These are phyloP conservation scores for Phytophthora hibernalis DNA, from an alignment of 352 stramenopile genomes.

Conservation along the genomic window DNA sequence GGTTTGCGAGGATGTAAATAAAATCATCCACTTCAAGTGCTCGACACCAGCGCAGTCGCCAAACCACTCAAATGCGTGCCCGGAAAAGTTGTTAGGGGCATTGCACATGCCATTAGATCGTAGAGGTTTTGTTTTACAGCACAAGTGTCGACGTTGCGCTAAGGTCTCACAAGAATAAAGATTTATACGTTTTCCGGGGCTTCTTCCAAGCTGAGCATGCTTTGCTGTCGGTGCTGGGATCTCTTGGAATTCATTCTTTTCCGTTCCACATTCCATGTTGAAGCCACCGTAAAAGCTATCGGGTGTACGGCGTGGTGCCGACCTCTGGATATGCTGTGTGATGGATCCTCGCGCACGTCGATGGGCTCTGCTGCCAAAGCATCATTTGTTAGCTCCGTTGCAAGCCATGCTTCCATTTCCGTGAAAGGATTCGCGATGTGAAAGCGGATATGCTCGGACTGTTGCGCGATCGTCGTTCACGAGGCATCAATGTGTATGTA, in stretches of 20 bases:
- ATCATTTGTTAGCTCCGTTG: neutral
- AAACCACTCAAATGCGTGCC: too few species aligned
- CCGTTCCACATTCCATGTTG: neutral
- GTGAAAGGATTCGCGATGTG: conserved; percentile 23
- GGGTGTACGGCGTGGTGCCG: neutral
- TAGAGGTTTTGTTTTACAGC: too few species aligned
- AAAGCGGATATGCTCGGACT: conserved; percentile 11
- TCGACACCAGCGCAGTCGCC: neutral
- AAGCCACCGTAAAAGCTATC: conserved; percentile 9
- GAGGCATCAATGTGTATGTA: too few species aligned
- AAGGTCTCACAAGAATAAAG: too few species aligned
- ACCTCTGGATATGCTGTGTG: too few species aligned
- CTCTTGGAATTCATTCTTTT: neutral
- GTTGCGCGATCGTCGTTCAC: neutral
- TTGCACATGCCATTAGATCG: too few species aligned
- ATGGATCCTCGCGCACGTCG: too few species aligned
- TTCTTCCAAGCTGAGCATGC: neutral
- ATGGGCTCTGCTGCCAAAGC: too few species aligned
- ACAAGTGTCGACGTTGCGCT: too few species aligned
- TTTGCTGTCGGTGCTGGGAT: conserved; percentile 1
- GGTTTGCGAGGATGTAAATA: neutral
- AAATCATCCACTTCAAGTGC: conserved; percentile 15
- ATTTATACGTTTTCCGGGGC: too few species aligned
- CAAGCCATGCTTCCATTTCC: conserved; percentile 7
- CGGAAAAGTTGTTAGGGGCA: too few species aligned